phyloP scores from a whole-genome alignment of 2,329 filamentous ascomycete genomes.

The Pseudogymnoascus sp. region DNA sequence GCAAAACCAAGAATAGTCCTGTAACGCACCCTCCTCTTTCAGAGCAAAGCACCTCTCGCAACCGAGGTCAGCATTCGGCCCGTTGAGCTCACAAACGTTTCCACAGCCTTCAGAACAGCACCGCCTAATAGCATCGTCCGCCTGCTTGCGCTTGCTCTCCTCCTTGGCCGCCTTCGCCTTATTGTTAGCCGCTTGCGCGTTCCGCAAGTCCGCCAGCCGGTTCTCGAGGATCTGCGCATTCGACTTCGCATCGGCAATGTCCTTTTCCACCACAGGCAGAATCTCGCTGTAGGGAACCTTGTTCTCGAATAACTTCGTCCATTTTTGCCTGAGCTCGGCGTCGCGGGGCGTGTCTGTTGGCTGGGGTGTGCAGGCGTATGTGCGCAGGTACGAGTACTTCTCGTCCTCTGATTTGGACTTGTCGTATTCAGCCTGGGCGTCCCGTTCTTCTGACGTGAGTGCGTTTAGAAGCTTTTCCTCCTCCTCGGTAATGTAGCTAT shows the following conservation, averaged over 20 bases:
- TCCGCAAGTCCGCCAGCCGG: not conserved
- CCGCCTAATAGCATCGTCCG: not conserved
- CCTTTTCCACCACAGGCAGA: not conserved
- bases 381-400: not conserved
- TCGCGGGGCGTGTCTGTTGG: not conserved
- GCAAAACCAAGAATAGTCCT: constrained; percentile 1
- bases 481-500: not conserved
- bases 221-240: not conserved
- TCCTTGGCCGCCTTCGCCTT: not conserved
- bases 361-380: not conserved
- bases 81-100: not conserved
- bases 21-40: not conserved
- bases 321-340: not conserved
- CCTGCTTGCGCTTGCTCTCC: not conserved
- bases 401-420: not conserved
- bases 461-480: not conserved
- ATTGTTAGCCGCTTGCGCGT: constrained; percentile 5
- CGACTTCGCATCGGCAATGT: not conserved
- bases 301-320: not conserved
- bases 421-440: not conserved
- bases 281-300: not conserved
- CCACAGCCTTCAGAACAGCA: not conserved
- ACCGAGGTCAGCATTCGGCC: not conserved
- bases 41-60: constrained; percentile 4
- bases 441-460: not conserved